Evolutionary conservation across 176 grass and related monocot genomes (phyloP).

Genomic region (Raddia distichophylla): DNA sequence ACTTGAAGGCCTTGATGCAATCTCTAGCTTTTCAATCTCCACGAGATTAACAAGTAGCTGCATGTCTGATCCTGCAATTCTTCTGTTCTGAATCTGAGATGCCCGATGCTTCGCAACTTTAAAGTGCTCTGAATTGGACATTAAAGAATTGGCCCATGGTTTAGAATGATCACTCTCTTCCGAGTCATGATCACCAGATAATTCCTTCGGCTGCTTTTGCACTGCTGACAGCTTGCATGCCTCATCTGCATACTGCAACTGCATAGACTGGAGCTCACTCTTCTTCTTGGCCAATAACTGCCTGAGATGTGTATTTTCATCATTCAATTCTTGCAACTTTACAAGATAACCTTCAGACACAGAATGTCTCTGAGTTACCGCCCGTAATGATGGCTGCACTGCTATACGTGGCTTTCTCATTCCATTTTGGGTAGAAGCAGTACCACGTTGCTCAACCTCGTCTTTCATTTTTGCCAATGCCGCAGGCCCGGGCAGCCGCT

Average conservation of each 20-base stretch:
- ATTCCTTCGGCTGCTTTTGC: constrained; percentile 40
- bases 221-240: constrained; percentile 45
- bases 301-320: constrained; percentile 66
- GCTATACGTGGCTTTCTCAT: constrained; percentile 37
- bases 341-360: constrained; percentile 31
- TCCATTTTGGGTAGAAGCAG: constrained; percentile 25
- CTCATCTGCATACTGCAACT: constrained; percentile 35
- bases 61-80: constrained; percentile 44
- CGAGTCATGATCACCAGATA: constrained; percentile 1
- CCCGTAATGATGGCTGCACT: neutral
- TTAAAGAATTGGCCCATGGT: constrained; percentile 46
- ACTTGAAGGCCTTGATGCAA: constrained; percentile 33
- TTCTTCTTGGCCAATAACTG: constrained; percentile 58
- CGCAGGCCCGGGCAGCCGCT: constrained; percentile 58
- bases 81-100: constrained; percentile 31
- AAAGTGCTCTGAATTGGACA: constrained; percentile 46
- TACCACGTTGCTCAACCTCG: constrained; percentile 49
- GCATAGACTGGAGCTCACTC: constrained; percentile 38
- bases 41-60: constrained; percentile 46
- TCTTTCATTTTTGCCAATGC: constrained; percentile 81
- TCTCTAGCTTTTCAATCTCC: constrained; percentile 49
- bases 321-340: constrained; percentile 56
- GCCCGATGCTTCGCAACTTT: constrained; percentile 43
- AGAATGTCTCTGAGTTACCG: neutral
- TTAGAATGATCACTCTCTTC: constrained; percentile 47